Evolutionary conservation across 148 eudicot genomes (phyloP).

Genomic region (Polygonum aviculare): DNA sequence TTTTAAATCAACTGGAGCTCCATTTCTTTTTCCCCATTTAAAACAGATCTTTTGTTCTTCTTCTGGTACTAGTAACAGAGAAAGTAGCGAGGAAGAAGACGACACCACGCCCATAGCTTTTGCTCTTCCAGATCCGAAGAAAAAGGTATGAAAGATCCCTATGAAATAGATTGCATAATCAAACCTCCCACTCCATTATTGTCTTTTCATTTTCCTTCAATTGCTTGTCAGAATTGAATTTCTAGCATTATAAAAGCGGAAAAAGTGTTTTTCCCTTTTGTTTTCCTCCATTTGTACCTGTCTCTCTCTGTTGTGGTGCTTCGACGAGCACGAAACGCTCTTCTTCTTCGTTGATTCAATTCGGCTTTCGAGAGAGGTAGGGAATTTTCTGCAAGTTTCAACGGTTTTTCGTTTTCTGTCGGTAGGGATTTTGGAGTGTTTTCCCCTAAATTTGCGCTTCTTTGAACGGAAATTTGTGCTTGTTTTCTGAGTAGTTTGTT

Average conservation of each 20-base stretch:
- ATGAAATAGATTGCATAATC: slow-evolving; percentile 1
- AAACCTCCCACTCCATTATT: neutral
- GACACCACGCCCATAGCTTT: slow-evolving; percentile 1
- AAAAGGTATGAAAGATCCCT: slow-evolving; percentile 33
- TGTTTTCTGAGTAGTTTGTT: neutral
- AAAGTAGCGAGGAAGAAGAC: neutral
- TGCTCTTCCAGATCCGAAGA: slow-evolving; percentile 58
- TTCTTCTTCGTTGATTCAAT: neutral
- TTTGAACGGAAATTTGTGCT: neutral
- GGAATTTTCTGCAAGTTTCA: neutral
- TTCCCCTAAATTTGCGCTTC: neutral
- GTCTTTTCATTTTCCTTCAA: neutral
- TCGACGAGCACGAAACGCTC: neutral
- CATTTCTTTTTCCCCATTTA: neutral
- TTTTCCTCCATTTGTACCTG: neutral
- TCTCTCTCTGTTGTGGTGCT: neutral
- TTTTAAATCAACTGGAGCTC: neutral
- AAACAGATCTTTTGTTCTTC: neutral
- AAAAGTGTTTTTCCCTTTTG: neutral
- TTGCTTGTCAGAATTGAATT: slow-evolving; percentile 9
- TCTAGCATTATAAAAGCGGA: neutral
- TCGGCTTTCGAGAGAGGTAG: neutral
- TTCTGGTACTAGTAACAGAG: slow-evolving; percentile 4
- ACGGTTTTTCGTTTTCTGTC: neutral
- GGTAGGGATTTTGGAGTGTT: slow-evolving; percentile 1